Evolutionary conservation across 345 rosid genomes (phyloP).

Genomic region (Xanthoceras sorbifolium): DNA sequence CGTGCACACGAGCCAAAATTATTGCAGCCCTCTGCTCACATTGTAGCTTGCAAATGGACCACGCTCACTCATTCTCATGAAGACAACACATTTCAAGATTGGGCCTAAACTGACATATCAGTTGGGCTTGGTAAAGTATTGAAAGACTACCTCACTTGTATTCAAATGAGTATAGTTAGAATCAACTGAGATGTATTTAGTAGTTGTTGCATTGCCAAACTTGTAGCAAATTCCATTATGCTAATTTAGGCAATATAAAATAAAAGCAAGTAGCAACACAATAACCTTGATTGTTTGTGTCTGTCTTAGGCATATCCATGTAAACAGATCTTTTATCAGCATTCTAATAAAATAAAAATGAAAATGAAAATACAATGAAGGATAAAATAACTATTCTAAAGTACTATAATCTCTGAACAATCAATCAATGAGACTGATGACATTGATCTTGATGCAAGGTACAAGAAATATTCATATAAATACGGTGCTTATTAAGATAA

Average conservation of each 20-base stretch:
- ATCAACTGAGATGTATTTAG: not conserved
- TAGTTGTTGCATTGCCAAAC: too few species aligned
- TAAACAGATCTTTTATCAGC: too few species aligned
- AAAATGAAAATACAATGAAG: too few species aligned
- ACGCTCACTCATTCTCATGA: conserved; percentile 5
- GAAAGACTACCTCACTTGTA: not conserved
- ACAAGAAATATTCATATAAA: not conserved
- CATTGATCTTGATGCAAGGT: not conserved
- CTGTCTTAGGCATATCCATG: not conserved
- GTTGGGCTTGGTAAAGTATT: not conserved
- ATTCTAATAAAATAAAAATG: too few species aligned
- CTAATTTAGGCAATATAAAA: too few species aligned
- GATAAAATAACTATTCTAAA: too few species aligned
- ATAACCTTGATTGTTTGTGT: not conserved
- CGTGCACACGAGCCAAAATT: not conserved
- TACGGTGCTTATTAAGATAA: not conserved
- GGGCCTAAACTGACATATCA: not conserved
- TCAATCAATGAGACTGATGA: too few species aligned
- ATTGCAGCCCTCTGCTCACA: not conserved
- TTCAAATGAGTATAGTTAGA: not conserved
- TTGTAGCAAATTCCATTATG: not conserved
- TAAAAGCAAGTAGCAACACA: not conserved
- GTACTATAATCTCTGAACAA: too few species aligned
- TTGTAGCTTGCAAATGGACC: conserved; percentile 6
- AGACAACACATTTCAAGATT: not conserved